Percentiles rank a stretch among this genome's conserved stretches.
Evolutionary conservation across 2,329 filamentous ascomycete species (phyloP).

Genomic region (Xylariaceae sp.): DNA sequence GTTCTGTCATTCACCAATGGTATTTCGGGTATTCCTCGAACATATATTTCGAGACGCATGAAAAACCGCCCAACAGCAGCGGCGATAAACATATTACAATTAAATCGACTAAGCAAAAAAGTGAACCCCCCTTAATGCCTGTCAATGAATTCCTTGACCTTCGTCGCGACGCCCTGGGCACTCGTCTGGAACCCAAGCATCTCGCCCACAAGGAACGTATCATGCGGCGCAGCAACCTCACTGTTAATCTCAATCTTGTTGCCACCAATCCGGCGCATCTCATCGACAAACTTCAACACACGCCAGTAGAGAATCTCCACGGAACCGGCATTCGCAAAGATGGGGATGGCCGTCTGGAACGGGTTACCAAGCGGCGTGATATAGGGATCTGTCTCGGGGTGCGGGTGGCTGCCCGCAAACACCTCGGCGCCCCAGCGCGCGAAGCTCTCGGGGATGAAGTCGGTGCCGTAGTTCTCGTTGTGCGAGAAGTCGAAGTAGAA

Average conservation of each 20-base stretch:
- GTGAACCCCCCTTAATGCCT: neutral
- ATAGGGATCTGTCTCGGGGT: constrained; percentile 31
- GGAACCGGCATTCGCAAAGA: constrained; percentile 21
- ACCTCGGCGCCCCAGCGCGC: constrained; percentile 38
- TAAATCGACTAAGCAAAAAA: neutral
- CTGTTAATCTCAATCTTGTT: constrained; percentile 35
- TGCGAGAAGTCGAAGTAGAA: constrained; percentile 6
- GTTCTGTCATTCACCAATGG: too few species aligned
- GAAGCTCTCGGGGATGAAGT: constrained; percentile 38
- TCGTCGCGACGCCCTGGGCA: constrained; percentile 18
- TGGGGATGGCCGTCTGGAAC: constrained; percentile 20
- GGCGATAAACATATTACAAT: too few species aligned
- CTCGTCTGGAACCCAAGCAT: constrained; percentile 38
- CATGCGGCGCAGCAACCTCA: constrained; percentile 39
- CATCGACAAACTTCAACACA: constrained; percentile 54
- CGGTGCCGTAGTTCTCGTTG: constrained; percentile 24
- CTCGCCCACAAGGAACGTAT: constrained; percentile 38
- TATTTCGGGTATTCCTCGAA: too few species aligned
- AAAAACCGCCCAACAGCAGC: too few species aligned
- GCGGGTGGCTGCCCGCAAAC: constrained; percentile 27
- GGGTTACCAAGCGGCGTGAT: constrained; percentile 23
- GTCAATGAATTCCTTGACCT: constrained; percentile 12
- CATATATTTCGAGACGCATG: too few species aligned
- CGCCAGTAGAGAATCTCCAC: constrained; percentile 31
- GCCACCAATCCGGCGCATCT: constrained; percentile 18